phyloP scores from a whole-genome alignment of 1,284 basidiomycete genomes.

The Pulchroboletus neoregius region DNA sequence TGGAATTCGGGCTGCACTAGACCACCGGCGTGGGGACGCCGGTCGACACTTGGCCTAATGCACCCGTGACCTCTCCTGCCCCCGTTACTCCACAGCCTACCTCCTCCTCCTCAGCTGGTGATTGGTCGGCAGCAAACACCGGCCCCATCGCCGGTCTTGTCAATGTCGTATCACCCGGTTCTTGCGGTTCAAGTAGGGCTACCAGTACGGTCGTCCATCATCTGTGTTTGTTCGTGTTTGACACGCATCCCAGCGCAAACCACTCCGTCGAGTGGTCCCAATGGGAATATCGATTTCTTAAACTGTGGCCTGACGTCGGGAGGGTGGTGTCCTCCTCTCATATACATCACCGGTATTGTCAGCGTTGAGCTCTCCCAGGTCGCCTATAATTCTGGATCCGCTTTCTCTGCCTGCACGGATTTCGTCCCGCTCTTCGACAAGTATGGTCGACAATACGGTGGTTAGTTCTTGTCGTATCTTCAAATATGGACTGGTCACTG shows the following conservation, averaged over 20 bases:
- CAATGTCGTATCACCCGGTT: constrained; percentile 13
- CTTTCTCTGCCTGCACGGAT: constrained; percentile 59
- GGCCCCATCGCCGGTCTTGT: constrained; percentile 12
- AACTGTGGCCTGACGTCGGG: constrained; percentile 67
- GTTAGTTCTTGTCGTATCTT: constrained; percentile 26
- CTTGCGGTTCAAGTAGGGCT: constrained; percentile 36
- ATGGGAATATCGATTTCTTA: constrained; percentile 72
- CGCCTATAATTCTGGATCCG: constrained; percentile 44
- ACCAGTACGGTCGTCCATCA: constrained; percentile 38
- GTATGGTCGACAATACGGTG: constrained; percentile 51
- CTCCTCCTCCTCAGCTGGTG: background rate
- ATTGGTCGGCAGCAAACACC: background rate
- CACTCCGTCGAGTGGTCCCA: constrained; percentile 57
- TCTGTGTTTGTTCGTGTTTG: constrained; percentile 1
- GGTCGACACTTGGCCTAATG: background rate
- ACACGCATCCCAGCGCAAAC: constrained; percentile 39
- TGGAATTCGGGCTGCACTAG: background rate
- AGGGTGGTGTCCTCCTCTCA: constrained; percentile 62
- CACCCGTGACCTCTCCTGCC: background rate
- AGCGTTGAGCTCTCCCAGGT: constrained; percentile 51
- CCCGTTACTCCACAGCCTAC: background rate
- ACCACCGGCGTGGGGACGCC: too few species aligned
- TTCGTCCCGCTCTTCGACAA: constrained; percentile 61
- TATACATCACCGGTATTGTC: constrained; percentile 54
- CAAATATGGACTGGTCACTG: background rate